These are phyloP conservation scores for Naematelia encephala DNA, from an alignment of 768 basidiomycete genomes.

Conservation along the genomic window DNA sequence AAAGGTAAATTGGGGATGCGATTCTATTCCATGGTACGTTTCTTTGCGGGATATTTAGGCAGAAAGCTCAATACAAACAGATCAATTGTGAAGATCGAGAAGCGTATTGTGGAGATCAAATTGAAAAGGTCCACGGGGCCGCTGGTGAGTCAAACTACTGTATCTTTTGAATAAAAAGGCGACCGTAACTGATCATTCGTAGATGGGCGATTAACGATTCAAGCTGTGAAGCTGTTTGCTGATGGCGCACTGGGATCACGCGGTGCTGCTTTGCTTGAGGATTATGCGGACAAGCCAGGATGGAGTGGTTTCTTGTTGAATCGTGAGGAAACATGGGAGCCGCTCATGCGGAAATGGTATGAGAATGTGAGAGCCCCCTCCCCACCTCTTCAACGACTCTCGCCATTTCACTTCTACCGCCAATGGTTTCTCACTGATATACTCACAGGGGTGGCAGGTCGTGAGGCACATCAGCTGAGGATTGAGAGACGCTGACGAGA, in stretches of 20 bases:
- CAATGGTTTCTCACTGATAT: constrained; percentile 7
- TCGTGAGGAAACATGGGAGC: constrained; percentile 57
- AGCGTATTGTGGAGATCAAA: constrained; percentile 64
- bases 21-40: constrained; percentile 45
- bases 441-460: constrained; percentile 67
- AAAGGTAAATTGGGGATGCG: constrained; percentile 63
- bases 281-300: constrained; percentile 73
- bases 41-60: neutral
- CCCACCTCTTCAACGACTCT: no score
- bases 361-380: constrained; percentile 36
- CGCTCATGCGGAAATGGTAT: constrained; percentile 64
- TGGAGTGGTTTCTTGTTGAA: constrained; percentile 68
- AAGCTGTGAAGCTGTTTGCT: constrained; percentile 45
- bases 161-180: neutral
- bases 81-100: constrained; percentile 52
- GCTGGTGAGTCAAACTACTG: constrained; percentile 18
- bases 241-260: constrained; percentile 91
- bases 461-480: constrained; percentile 55
- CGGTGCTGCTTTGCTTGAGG: constrained; percentile 81
- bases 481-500: neutral
- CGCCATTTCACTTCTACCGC: no score
- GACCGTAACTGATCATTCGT: neutral
- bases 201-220: constrained; percentile 63
- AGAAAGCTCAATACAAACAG: constrained; percentile 6
- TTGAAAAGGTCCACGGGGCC: constrained; percentile 57